These are phyloP conservation scores for Spatholobus suberectus DNA, from an alignment of 306 rosid genomes.

Conservation along the genomic window DNA sequence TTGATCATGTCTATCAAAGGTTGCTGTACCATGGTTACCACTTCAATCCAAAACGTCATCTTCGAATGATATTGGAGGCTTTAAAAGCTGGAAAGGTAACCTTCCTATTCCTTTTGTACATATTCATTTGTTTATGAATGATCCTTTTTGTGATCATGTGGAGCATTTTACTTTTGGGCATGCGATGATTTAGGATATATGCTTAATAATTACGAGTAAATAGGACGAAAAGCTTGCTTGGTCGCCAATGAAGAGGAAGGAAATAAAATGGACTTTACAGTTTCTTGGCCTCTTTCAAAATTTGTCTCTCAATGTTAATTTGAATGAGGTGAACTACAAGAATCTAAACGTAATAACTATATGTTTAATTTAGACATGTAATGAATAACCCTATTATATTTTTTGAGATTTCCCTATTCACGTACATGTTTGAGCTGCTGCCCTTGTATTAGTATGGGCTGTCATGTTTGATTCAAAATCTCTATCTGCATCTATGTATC, in stretches of 20 bases:
- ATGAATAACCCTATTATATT: background rate
- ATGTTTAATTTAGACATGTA: constrained; percentile 2
- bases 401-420: background rate
- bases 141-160: constrained; percentile 12
- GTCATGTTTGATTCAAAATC: constrained; percentile 16
- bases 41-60: constrained; percentile 93
- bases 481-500: constrained; percentile 8
- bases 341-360: background rate
- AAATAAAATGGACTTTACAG: constrained; percentile 16
- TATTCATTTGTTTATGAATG: background rate
- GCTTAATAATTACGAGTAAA: background rate
- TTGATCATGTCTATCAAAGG: constrained; percentile 59
- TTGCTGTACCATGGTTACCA: constrained; percentile 74
- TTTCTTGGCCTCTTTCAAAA: constrained; percentile 4
- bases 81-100: constrained; percentile 81
- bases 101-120: constrained; percentile 18
- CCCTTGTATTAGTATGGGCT: constrained; percentile 13
- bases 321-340: constrained; percentile 18
- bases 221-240: constrained; percentile 9
- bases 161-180: background rate
- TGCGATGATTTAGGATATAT: background rate
- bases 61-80: constrained; percentile 79
- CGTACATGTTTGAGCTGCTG: constrained; percentile 12
- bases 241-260: constrained; percentile 15
- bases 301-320: background rate